A percentile compares a stretch with the other conserved stretches of the same genome.
phyloP scores from a whole-genome alignment of 2,329 filamentous ascomycete genomes.

The Dendrostoma leiphaemia region DNA sequence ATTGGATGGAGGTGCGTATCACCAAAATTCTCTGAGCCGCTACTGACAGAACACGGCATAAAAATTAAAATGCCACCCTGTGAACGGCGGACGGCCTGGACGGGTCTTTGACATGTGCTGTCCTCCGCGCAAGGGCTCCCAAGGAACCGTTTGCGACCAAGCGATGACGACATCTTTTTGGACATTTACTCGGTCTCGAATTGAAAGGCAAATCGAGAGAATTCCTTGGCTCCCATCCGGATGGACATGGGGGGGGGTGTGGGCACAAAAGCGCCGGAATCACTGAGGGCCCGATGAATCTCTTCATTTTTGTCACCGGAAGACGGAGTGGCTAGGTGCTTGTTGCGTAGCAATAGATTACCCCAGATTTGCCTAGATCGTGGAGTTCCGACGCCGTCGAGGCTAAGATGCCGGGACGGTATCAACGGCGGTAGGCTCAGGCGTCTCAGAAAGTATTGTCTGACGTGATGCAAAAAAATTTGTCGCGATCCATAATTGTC shows the following conservation, averaged over 20 bases:
- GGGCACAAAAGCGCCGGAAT: too few relatives aligned
- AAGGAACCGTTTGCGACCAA: conserved; percentile 1
- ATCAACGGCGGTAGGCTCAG: too few relatives aligned
- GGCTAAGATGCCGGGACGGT: neutral
- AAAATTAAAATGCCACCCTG: too few relatives aligned
- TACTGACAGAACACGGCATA: too few relatives aligned
- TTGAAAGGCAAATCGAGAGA: neutral
- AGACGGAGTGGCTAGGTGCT: too few relatives aligned
- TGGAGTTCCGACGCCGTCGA: neutral
- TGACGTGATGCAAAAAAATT: conserved; percentile 2
- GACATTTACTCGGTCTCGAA: neutral
- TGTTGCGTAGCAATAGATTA: too few relatives aligned
- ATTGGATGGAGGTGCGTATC: too few relatives aligned
- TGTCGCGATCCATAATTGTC: neutral
- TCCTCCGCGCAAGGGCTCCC: neutral
- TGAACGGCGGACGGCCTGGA: neutral
- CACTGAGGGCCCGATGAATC: too few relatives aligned
- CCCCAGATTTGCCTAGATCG: neutral
- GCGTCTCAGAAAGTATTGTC: neutral
- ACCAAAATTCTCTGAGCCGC: too few relatives aligned
- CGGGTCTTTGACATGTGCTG: conserved; percentile 10
- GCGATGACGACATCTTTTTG: neutral
- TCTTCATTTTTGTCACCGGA: too few relatives aligned
- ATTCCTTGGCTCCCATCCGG: neutral
- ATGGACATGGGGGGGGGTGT: too few relatives aligned